phyloP scores from a whole-genome alignment of 306 rosid species.

The Elaeagnus macrophylla region DNA sequence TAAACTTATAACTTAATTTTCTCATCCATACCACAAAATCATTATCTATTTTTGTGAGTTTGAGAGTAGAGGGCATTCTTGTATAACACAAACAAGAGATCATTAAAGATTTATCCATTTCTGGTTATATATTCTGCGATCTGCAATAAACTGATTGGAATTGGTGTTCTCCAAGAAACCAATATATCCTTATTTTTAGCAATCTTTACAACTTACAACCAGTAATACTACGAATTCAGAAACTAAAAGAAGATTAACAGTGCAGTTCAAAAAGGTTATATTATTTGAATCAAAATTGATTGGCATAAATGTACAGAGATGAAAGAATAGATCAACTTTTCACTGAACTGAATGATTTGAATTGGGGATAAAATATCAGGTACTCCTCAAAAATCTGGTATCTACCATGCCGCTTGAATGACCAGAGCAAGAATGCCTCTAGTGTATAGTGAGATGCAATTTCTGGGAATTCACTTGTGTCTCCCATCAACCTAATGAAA shows the following conservation, averaged over 20 bases:
- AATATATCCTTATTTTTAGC: too few relatives aligned
- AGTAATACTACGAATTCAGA: too few relatives aligned
- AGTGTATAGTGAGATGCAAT: constrained; percentile 29
- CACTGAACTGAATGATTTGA: constrained; percentile 27
- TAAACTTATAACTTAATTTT: too few relatives aligned
- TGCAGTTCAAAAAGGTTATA: constrained; percentile 16
- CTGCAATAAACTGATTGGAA: too few relatives aligned
- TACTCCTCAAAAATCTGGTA: constrained; percentile 22
- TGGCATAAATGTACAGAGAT: constrained; percentile 39
- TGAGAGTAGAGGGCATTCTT: too few relatives aligned
- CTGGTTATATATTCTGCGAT: too few relatives aligned
- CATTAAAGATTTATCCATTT: too few relatives aligned
- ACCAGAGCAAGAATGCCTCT: constrained; percentile 28
- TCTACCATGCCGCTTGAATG: constrained; percentile 26
- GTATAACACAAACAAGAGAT: too few relatives aligned
- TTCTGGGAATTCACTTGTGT: constrained; percentile 21
- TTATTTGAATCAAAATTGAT: constrained; percentile 34
- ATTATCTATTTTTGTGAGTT: too few relatives aligned
- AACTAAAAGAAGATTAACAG: background rate
- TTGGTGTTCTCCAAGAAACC: too few relatives aligned
- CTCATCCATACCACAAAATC: too few relatives aligned
- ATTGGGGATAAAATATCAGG: constrained; percentile 26
- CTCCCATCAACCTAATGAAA: constrained; percentile 20
- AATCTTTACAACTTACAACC: too few relatives aligned
- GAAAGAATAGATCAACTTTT: constrained; percentile 40